phyloP scores from a whole-genome alignment of 108 stramenopile species.

The Pseudonitzschia multistriata region DNA sequence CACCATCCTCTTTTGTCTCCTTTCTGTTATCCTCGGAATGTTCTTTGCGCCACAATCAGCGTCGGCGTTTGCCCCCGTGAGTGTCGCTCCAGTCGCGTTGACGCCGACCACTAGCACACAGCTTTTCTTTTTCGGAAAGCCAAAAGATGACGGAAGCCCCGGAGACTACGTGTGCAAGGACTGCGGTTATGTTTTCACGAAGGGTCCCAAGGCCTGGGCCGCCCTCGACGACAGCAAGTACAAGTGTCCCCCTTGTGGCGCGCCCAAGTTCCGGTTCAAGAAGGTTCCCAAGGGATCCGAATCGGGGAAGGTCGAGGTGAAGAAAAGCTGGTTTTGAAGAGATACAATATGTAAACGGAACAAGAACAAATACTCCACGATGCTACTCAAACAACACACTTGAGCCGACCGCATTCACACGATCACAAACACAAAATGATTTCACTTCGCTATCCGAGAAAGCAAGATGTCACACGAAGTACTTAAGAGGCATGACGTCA shows the following conservation, averaged over 20 bases:
- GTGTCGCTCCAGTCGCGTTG: background rate
- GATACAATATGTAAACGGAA: background rate
- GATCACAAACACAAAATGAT: too few species aligned
- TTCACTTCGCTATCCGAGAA: background rate
- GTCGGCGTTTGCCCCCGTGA: background rate
- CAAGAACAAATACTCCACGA: too few species aligned
- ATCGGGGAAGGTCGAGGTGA: constrained; percentile 65
- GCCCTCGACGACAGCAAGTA: constrained; percentile 50
- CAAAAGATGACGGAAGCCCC: constrained; percentile 78
- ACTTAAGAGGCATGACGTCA: too few species aligned
- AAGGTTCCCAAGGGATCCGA: constrained; percentile 82
- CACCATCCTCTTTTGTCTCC: background rate
- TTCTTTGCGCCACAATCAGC: background rate
- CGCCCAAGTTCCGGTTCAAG: constrained; percentile 77
- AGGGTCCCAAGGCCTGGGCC: constrained; percentile 82
- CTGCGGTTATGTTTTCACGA: constrained; percentile 87
- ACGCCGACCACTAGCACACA: background rate
- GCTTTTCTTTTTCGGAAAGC: constrained; percentile 48
- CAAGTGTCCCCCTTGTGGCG: constrained; percentile 79
- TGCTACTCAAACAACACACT: too few species aligned
- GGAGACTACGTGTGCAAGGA: constrained; percentile 80
- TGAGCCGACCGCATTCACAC: too few species aligned
- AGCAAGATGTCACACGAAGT: too few species aligned
- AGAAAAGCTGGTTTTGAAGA: constrained; percentile 63
- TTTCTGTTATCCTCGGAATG: background rate